These are phyloP conservation scores for Pseudotsuga menziesii DNA, from an alignment of 75 land plant species.

Conservation along the genomic window DNA sequence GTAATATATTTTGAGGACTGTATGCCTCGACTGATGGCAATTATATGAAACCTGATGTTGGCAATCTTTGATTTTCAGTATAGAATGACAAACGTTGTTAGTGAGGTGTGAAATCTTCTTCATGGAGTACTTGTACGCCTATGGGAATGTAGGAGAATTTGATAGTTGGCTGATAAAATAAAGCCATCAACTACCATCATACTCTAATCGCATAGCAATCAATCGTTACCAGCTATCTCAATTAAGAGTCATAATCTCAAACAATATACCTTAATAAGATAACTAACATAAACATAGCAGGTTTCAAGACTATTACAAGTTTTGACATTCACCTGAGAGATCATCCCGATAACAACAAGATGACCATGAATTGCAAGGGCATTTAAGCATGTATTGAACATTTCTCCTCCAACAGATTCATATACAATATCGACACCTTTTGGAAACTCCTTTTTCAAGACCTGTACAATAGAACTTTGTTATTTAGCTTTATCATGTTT, in stretches of 20 bases:
- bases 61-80: no score
- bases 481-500: neutral
- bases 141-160: no score
- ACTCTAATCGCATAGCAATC: neutral
- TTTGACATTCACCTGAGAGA: conserved; percentile 71
- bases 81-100: no score
- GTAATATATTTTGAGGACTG: no score
- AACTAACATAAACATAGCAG: neutral
- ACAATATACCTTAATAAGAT: neutral
- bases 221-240: neutral
- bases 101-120: no score
- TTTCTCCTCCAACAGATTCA: conserved; percentile 97
- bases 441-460: conserved; percentile 81
- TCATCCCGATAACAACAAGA: conserved; percentile 93
- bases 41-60: no score
- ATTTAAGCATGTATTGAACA: conserved; percentile 89
- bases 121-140: no score
- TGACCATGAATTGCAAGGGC: conserved; percentile 79
- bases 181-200: no score
- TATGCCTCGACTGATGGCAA: no score
- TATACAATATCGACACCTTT: conserved; percentile 86
- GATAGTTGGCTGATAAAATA: no score
- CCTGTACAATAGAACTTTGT: conserved; percentile 36
- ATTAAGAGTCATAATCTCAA: neutral
- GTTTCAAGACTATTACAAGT: neutral